phyloP scores from a whole-genome alignment of 345 rosid species.

The Garcia nutans region DNA sequence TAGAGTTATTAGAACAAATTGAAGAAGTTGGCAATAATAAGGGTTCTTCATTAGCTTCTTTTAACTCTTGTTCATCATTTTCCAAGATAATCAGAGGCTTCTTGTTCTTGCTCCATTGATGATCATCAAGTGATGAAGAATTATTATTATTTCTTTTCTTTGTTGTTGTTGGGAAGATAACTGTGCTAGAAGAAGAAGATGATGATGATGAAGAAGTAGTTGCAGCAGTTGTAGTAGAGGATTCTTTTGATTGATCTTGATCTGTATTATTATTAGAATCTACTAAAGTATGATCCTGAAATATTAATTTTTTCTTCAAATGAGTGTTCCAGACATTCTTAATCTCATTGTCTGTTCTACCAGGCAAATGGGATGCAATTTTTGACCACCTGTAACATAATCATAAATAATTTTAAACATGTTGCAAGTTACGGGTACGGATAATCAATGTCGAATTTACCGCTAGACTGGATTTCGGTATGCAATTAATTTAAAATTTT shows the following conservation, averaged over 20 bases:
- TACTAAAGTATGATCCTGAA: background rate
- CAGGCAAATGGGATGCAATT: conserved; percentile 75
- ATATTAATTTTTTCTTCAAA: conserved; percentile 54
- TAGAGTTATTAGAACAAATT: conserved; percentile 39
- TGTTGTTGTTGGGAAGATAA: conserved; percentile 1
- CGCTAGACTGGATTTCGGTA: too few species aligned
- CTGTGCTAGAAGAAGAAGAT: conserved; percentile 34
- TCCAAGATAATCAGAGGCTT: conserved; percentile 11
- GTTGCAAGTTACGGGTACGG: too few species aligned
- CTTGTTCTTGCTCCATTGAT: conserved; percentile 25
- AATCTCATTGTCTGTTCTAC: conserved; percentile 93
- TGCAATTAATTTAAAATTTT: background rate
- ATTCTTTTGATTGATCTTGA: conserved; percentile 29
- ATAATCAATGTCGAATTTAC: too few species aligned
- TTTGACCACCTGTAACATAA: conserved; percentile 71
- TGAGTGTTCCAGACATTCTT: conserved; percentile 91
- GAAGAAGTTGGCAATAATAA: conserved; percentile 31
- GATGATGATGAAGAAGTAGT: conserved; percentile 26
- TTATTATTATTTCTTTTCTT: background rate
- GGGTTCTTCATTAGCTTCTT: background rate
- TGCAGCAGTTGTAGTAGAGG: conserved; percentile 5
- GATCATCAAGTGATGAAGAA: conserved; percentile 1
- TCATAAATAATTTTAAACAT: background rate
- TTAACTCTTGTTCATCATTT: background rate
- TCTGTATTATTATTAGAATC: background rate